These are phyloP conservation scores for Solanum chilense DNA, from an alignment of 257 asterid species.

Conservation along the genomic window DNA sequence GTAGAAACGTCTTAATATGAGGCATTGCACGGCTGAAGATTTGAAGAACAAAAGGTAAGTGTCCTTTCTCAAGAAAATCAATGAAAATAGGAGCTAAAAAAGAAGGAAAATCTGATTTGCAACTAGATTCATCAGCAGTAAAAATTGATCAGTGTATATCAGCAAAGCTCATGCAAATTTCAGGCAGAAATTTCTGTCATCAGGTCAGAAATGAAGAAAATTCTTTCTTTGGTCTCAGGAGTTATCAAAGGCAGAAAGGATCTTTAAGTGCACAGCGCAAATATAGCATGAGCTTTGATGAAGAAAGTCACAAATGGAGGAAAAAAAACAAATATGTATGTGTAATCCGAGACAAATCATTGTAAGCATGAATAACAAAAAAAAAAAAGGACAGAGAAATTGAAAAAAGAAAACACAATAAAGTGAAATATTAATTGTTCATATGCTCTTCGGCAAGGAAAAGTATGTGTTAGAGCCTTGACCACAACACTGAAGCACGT, in stretches of 20 bases:
- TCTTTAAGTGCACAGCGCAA: not conserved
- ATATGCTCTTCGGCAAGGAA: not conserved
- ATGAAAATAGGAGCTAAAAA: not conserved
- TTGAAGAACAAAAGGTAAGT: constrained; percentile 6
- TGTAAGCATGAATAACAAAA: not conserved
- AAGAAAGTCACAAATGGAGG: not conserved
- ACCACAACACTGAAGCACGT: not conserved
- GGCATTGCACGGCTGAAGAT: constrained; percentile 93
- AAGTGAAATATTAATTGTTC: not conserved
- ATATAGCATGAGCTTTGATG: not conserved
- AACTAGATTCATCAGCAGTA: not conserved
- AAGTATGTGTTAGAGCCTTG: not conserved
- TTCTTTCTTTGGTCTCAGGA: not conserved
- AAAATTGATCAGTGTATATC: not conserved
- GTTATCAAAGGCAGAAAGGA: not conserved
- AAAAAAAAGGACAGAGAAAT: not conserved
- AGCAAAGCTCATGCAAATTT: not conserved
- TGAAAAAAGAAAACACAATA: not conserved
- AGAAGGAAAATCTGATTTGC: not conserved
- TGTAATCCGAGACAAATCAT: not conserved
- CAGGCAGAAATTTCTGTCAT: not conserved
- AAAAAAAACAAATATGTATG: not conserved
- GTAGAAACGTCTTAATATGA: constrained; percentile 86
- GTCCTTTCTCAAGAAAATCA: not conserved
- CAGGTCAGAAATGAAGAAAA: not conserved